Conservation (phyloP, 805 yeast genomes). For the Monosporozyma servazzii region DNA sequence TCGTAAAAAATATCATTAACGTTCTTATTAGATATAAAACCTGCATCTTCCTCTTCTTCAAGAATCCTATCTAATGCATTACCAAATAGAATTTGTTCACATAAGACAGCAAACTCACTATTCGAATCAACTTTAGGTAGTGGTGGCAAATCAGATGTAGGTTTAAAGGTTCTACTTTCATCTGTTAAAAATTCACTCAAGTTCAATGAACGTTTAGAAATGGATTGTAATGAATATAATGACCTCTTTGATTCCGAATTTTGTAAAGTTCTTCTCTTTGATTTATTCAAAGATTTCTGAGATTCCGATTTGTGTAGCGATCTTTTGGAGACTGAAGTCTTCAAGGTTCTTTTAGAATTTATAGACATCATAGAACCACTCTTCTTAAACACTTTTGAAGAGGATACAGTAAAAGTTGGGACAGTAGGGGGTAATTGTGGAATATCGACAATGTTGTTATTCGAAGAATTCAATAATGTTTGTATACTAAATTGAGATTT, state of each 20-base stretch:
- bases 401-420: constrained; percentile 22
- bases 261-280: constrained; percentile 17
- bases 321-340: constrained; percentile 10
- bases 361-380: constrained; percentile 15
- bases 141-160: constrained; percentile 12
- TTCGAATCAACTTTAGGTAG: constrained; percentile 14
- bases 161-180: constrained; percentile 4
- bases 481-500: constrained; percentile 27
- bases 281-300: constrained; percentile 7
- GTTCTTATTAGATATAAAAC: background rate
- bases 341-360: constrained; percentile 11
- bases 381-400: constrained; percentile 23
- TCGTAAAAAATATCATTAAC: too few relatives aligned
- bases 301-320: constrained; percentile 10
- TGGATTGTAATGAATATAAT: constrained; percentile 27
- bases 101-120: constrained; percentile 24
- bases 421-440: constrained; percentile 12
- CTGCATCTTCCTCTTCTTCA: constrained; percentile 18
- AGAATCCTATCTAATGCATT: constrained; percentile 19
- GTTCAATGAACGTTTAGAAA: constrained; percentile 29
- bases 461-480: constrained; percentile 8
- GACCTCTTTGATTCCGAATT: constrained; percentile 28
- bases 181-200: constrained; percentile 22
- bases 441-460: constrained; percentile 3
- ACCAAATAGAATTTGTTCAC: constrained; percentile 26